Percentiles rank a stretch among this genome's conserved stretches.
Evolutionary conservation across 495 filamentous ascomycete species (phyloP).

Genomic region (Xylaria scruposa): DNA sequence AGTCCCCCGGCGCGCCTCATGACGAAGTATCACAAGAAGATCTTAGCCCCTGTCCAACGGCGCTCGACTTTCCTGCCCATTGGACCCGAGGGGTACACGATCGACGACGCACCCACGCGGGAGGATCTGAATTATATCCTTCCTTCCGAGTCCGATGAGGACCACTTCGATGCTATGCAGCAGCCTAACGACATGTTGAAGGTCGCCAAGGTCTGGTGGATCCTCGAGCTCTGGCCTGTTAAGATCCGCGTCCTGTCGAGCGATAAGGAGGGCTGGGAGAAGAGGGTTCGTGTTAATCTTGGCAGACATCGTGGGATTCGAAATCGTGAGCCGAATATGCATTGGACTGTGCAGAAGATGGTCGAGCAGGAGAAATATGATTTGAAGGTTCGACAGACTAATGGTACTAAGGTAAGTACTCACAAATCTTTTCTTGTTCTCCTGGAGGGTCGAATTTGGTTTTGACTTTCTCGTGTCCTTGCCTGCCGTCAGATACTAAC

Average conservation of each 20-base stretch:
- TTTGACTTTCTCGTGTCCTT: neutral
- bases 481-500: neutral
- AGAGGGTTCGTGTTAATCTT: conserved; percentile 41
- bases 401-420: conserved; percentile 21
- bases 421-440: neutral
- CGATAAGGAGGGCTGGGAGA: conserved; percentile 38
- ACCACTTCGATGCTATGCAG: conserved; percentile 45
- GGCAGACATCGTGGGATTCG: conserved; percentile 39
- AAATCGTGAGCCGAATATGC: conserved; percentile 43
- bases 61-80: conserved; percentile 20
- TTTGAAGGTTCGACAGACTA: conserved; percentile 19
- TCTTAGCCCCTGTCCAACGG: neutral
- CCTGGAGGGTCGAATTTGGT: neutral
- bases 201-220: conserved; percentile 44
- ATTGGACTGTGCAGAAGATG: conserved; percentile 46
- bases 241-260: conserved; percentile 37
- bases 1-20: conserved; percentile 37
- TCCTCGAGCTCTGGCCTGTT: conserved; percentile 49
- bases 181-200: conserved; percentile 42
- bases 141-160: conserved; percentile 44
- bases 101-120: conserved; percentile 13
- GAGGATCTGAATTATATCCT: conserved; percentile 27
- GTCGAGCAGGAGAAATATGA: conserved; percentile 36
- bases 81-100: neutral
- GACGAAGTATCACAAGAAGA: conserved; percentile 14